Evolutionary conservation across 805 yeast genomes (phyloP).

Genomic region (Saccharomycopsis oosterbeekiorum): DNA sequence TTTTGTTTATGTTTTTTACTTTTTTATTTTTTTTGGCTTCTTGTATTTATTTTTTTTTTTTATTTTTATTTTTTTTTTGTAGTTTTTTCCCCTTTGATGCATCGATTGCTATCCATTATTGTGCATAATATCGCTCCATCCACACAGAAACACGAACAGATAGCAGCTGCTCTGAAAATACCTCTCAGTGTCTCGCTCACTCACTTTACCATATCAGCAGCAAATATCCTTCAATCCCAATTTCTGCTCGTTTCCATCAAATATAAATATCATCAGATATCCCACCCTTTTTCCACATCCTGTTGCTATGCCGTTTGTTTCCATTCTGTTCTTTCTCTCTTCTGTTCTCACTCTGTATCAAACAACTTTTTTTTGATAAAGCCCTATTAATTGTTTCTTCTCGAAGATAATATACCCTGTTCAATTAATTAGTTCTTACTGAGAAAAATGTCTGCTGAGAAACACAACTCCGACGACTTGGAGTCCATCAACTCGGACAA

Average conservation of each 20-base stretch:
- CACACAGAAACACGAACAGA: neutral
- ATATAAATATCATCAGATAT: neutral
- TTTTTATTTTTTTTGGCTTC: no score
- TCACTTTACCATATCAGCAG: no score
- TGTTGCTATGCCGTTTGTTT: no score
- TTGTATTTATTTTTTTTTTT: no score
- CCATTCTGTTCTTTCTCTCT: no score
- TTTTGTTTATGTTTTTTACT: no score
- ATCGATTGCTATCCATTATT: slow-evolving; percentile 1
- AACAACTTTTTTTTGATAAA: no score
- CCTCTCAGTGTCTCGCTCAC: neutral
- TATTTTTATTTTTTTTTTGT: no score
- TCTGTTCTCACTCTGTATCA: no score
- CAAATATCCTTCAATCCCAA: neutral
- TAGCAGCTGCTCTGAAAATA: neutral
- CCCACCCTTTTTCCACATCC: no score
- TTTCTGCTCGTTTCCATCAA: neutral
- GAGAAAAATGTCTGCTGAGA: slow-evolving; percentile 2
- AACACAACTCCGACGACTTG: neutral
- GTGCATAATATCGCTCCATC: neutral
- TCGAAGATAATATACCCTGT: neutral
- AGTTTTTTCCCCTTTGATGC: neutral
- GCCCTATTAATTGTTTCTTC: no score
- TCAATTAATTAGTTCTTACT: neutral
- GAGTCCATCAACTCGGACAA: slow-evolving; percentile 4